Conservation (phyloP, 202 grass and related monocot genomes). For the Digitaria exilis region DNA sequence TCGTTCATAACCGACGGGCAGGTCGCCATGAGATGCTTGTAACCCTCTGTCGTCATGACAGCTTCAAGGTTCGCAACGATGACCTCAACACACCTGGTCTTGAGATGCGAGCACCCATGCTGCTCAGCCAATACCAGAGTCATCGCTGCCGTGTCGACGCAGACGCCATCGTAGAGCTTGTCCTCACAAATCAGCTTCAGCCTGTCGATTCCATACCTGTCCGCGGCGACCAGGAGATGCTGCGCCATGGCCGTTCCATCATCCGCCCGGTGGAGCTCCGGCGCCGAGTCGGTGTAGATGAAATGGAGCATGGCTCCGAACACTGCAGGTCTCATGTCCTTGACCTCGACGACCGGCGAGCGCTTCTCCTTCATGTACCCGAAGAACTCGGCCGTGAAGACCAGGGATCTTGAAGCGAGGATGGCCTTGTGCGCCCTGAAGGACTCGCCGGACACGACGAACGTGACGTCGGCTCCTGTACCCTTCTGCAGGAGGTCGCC, state of each 20-base stretch:
- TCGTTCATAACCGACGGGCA: constrained; percentile 14
- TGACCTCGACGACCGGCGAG: background rate
- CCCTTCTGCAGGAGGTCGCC: constrained; percentile 23
- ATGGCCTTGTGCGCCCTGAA: constrained; percentile 47
- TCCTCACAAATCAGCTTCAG: background rate
- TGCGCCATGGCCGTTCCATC: background rate
- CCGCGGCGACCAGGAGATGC: background rate
- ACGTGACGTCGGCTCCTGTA: constrained; percentile 32
- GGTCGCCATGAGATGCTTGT: background rate
- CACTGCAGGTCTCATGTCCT: constrained; percentile 24
- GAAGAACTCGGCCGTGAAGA: constrained; percentile 50
- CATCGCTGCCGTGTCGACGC: background rate
- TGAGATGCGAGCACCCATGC: constrained; percentile 34
- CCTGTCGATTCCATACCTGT: background rate
- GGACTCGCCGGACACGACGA: constrained; percentile 31
- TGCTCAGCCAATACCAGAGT: constrained; percentile 31
- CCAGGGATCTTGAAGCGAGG: constrained; percentile 35
- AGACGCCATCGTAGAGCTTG: background rate
- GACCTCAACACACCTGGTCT: constrained; percentile 35
- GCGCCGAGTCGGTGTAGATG: constrained; percentile 41
- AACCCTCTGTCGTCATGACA: background rate
- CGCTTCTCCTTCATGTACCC: constrained; percentile 45
- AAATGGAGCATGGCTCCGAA: constrained; percentile 39
- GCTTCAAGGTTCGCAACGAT: constrained; percentile 12
- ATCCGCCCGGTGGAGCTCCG: background rate